Evolutionary conservation across 192 early-diverging fungal genomes (phyloP).

Genomic region (Coemansia sp.): DNA sequence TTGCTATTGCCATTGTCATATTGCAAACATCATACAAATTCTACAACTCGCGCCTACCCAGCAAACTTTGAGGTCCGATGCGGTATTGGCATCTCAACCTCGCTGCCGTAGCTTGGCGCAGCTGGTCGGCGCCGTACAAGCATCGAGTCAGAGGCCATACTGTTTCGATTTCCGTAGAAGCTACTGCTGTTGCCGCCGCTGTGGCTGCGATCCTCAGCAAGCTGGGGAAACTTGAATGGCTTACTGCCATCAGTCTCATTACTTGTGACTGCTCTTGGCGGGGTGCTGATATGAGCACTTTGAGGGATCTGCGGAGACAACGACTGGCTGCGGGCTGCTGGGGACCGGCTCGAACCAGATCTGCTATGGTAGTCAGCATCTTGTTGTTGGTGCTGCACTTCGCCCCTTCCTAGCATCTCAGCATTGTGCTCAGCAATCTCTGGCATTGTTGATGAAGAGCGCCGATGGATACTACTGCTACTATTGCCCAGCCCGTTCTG

Average conservation of each 20-base stretch:
- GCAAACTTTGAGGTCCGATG: constrained; percentile 22
- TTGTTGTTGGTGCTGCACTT: neutral
- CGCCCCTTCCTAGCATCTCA: no score
- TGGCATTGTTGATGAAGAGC: neutral
- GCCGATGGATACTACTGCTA: neutral
- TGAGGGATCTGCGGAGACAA: constrained; percentile 3
- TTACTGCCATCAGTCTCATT: constrained; percentile 12
- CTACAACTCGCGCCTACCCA: no score
- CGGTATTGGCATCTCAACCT: constrained; percentile 27
- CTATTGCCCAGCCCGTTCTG: constrained; percentile 8
- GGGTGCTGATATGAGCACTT: constrained; percentile 7
- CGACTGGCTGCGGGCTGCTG: neutral
- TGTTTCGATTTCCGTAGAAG: constrained; percentile 3
- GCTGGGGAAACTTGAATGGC: constrained; percentile 20
- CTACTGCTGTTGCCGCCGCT: constrained; percentile 21
- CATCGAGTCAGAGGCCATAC: constrained; percentile 20
- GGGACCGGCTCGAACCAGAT: neutral
- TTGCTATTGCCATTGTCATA: no score
- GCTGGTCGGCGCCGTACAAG: constrained; percentile 37
- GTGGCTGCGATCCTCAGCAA: constrained; percentile 8
- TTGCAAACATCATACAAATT: no score
- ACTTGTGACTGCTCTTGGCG: constrained; percentile 9
- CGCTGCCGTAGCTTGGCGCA: constrained; percentile 23
- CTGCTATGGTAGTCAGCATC: neutral
- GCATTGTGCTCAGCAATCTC: neutral